phyloP scores from a whole-genome alignment of 768 basidiomycete species.

The Naganishia friedmannii region DNA sequence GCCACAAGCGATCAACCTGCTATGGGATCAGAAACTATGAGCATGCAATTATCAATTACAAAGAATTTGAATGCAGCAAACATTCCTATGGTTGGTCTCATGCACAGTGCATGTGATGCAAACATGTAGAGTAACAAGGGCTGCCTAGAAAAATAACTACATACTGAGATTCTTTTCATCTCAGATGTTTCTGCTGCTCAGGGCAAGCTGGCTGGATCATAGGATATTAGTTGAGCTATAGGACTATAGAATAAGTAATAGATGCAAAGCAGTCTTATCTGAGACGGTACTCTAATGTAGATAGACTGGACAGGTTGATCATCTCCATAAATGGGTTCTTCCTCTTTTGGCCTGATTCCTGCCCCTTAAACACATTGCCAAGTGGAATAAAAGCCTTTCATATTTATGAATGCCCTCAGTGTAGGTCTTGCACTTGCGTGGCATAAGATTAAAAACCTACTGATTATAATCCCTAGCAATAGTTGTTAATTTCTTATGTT shows the following conservation, averaged over 20 bases:
- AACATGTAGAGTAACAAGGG: too few species aligned
- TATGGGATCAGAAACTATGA: conserved; percentile 51
- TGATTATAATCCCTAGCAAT: not conserved
- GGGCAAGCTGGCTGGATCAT: conserved; percentile 47
- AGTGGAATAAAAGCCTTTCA: conserved; percentile 51
- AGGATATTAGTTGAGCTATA: conserved; percentile 49
- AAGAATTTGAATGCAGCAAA: too few species aligned
- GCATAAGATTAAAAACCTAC: not conserved
- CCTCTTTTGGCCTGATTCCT: not conserved
- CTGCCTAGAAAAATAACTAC: too few species aligned
- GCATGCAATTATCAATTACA: too few species aligned
- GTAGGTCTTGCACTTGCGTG: conserved; percentile 11
- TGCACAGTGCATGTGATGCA: conserved; percentile 23
- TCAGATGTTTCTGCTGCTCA: conserved; percentile 52
- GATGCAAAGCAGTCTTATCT: conserved; percentile 46
- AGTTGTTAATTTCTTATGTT: too few species aligned
- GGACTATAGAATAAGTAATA: conserved; percentile 48
- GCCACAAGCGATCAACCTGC: conserved; percentile 49
- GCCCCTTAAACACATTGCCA: not conserved
- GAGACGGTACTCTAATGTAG: conserved; percentile 44
- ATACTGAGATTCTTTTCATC: too few species aligned
- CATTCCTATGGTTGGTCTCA: not conserved
- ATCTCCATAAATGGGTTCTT: too few species aligned
- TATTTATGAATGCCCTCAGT: conserved; percentile 52
- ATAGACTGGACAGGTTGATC: conserved; percentile 42